A percentile compares a stretch with the other conserved stretches of the same genome.
Evolutionary conservation across 495 filamentous ascomycete species (phyloP).

Genomic region (Aspergillus campestris): DNA sequence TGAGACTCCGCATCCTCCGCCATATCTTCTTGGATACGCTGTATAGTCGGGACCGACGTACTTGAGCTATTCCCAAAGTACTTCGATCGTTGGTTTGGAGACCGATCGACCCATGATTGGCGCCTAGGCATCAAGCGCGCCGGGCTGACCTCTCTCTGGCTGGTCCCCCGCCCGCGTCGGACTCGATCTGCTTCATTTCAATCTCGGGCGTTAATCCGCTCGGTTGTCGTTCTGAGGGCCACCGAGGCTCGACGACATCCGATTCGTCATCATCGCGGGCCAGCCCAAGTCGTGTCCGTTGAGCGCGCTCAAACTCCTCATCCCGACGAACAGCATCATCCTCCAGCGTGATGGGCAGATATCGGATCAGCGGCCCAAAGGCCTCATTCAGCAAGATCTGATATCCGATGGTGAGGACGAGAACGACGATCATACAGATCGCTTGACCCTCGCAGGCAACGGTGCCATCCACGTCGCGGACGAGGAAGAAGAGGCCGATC

Average conservation of each 20-base stretch:
- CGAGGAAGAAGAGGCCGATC: constrained; percentile 86
- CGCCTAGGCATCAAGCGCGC: constrained; percentile 16
- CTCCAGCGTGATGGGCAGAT: constrained; percentile 90
- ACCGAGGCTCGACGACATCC: constrained; percentile 36
- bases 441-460: constrained; percentile 70
- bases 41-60: constrained; percentile 20
- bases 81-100: constrained; percentile 33
- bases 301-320: constrained; percentile 74
- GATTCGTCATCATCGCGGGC: constrained; percentile 30
- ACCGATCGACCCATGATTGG: constrained; percentile 35
- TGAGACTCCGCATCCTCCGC: constrained; percentile 58
- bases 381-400: constrained; percentile 77
- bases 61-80: constrained; percentile 30
- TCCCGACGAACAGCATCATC: constrained; percentile 88
- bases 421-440: constrained; percentile 77
- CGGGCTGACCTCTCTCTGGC: constrained; percentile 7
- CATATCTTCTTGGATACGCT: constrained; percentile 30
- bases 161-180: constrained; percentile 12
- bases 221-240: constrained; percentile 26
- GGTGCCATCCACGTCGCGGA: constrained; percentile 48
- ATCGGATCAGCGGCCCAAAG: constrained; percentile 78
- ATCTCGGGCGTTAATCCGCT: constrained; percentile 43
- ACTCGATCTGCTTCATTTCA: constrained; percentile 51
- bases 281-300: constrained; percentile 49
- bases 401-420: constrained; percentile 65